Conservation (phyloP, 1,284 basidiomycete species). For the Ceratobasidium sp. region DNA sequence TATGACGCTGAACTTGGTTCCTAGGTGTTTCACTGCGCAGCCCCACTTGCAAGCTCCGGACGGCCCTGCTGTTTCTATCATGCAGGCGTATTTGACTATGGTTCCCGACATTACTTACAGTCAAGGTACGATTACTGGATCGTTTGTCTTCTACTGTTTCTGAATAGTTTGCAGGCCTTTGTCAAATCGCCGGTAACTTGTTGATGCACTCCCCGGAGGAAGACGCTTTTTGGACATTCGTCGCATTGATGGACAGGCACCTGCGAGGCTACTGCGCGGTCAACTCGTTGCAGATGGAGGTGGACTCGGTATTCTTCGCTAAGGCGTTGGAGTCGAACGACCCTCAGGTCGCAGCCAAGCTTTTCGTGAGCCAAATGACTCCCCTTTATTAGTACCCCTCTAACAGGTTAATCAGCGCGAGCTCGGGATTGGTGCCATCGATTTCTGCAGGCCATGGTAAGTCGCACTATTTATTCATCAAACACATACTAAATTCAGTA, state of each 20-base stretch:
- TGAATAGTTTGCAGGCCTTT: conserved; percentile 64
- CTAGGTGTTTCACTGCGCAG: conserved; percentile 60
- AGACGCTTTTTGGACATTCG: conserved; percentile 93
- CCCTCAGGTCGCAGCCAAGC: conserved; percentile 68
- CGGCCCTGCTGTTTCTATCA: conserved; percentile 65
- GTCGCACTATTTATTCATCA: conserved; percentile 44
- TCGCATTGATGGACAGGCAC: conserved; percentile 82
- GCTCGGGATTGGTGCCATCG: conserved; percentile 65
- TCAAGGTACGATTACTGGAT: conserved; percentile 55
- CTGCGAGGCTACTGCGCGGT: conserved; percentile 82
- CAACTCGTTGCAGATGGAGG: conserved; percentile 77
- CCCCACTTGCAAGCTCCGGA: conserved; percentile 64
- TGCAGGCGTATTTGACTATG: conserved; percentile 81
- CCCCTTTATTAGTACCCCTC: conserved; percentile 1
- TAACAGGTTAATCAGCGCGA: conserved; percentile 54
- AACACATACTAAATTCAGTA: not conserved
- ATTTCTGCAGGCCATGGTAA: conserved; percentile 72
- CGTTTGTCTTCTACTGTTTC: conserved; percentile 5
- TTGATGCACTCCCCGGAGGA: conserved; percentile 87
- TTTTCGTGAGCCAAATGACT: conserved; percentile 61
- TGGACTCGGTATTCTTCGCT: conserved; percentile 82
- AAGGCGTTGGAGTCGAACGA: conserved; percentile 78
- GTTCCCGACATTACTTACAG: conserved; percentile 82
- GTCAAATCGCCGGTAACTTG: conserved; percentile 79
- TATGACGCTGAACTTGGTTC: conserved; percentile 47